Evolutionary conservation across 1,284 basidiomycete species (phyloP), one percentile per base, ranked within the genome.

Genomic region (Boletus albobrunnescens): DNA sequence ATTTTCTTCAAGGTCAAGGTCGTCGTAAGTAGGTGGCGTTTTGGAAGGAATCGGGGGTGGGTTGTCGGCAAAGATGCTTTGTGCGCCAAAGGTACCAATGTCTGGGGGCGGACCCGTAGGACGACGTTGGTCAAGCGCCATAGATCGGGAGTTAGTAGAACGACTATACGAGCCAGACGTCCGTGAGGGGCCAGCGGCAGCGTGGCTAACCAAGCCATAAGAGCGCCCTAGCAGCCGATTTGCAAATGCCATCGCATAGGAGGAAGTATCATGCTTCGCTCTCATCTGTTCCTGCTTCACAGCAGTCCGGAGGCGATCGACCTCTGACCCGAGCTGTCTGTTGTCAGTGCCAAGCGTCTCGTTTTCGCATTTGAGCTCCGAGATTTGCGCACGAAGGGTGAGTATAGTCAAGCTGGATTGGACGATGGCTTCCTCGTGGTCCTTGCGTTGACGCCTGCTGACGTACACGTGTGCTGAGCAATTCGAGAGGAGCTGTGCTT

Each of bases 401-500:
- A 84, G 64, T 6, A 75, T 63, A 10, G 64, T 61, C 22, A 78
- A 59, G 52, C 76, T 82, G 3, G 76, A 70, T 24, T 77, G 75
- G 17, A 79, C 52, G 12, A 79, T 54, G 1, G 71, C 59, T 24
- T 71, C 59, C 14, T 67, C 64, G 28, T 52, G 27, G 19, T 54
- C 52, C 31, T 44, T 37, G 32, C 19, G 47, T 17, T 19, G 47
- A 19, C 45, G 49, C 26, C 20, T 48, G 16, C 73, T 66, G 9
- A 72, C 57, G 47, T 81, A 75, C 36, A 79, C 61, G 48, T 84
- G 75, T 0, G 75, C 79, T 1, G 78, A 82, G 52, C 74, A 82
- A 47, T 83, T 73, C 2, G 70, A 67, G 16, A 86, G 71, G 3
- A 85, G 73, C 49, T 83, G 79, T 0, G 78, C 76, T 53, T 86